Evolutionary conservation across 495 filamentous ascomycete genomes (phyloP).

Genomic region (Podospora sp.): DNA sequence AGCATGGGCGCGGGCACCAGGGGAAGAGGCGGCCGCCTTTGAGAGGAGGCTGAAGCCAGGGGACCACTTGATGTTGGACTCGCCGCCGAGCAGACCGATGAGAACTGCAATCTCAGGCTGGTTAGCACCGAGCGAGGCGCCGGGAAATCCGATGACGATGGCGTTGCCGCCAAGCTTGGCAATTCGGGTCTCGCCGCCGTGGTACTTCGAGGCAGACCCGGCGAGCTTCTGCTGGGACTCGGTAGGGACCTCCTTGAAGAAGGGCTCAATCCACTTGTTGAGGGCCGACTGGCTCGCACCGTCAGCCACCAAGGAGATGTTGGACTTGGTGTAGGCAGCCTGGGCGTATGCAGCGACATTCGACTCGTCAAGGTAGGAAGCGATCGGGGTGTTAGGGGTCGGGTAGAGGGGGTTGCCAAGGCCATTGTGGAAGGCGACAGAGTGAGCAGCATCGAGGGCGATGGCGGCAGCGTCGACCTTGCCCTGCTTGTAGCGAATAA

Average conservation of each 20-base stretch:
- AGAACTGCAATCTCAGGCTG: constrained; percentile 91
- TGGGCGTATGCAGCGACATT: constrained; percentile 70
- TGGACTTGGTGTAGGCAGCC: constrained; percentile 80
- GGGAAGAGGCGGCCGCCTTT: constrained; percentile 68
- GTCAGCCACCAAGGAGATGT: constrained; percentile 88
- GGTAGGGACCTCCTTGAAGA: constrained; percentile 67
- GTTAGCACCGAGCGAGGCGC: constrained; percentile 75
- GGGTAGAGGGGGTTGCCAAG: constrained; percentile 78
- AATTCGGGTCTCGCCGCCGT: constrained; percentile 91
- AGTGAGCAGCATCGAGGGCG: constrained; percentile 83
- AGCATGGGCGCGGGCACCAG: constrained; percentile 67
- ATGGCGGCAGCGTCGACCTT: constrained; percentile 67
- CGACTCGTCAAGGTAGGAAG: constrained; percentile 75
- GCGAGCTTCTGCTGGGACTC: constrained; percentile 38
- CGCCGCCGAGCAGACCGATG: constrained; percentile 84
- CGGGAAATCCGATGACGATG: constrained; percentile 88
- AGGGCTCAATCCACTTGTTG: constrained; percentile 88
- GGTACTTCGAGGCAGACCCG: constrained; percentile 71
- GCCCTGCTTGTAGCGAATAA: constrained; percentile 73
- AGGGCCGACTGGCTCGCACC: constrained; percentile 76
- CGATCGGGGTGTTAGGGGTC: constrained; percentile 65
- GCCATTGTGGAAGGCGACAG: constrained; percentile 90
- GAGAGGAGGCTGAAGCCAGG: constrained; percentile 87
- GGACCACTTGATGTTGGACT: constrained; percentile 93
- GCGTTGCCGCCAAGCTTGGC: constrained; percentile 71